Evolutionary conservation across 768 basidiomycete species (phyloP).

Genomic region (Xerocomellus amylosporus): DNA sequence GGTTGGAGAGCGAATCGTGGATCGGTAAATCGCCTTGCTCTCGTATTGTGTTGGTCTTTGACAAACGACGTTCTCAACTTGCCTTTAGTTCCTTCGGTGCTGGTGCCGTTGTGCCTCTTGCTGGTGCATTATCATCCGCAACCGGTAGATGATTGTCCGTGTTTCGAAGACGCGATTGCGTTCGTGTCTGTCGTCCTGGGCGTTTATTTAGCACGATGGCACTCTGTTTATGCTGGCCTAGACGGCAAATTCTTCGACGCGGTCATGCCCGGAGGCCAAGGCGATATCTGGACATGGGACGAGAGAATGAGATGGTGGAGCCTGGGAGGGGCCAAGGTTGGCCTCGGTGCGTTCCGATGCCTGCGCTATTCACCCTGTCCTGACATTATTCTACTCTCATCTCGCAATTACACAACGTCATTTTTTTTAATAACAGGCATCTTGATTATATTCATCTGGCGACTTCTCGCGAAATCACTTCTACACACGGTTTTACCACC

Average conservation of each 20-base stretch:
- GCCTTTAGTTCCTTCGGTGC: conserved; percentile 51
- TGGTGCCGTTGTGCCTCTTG: conserved; percentile 62
- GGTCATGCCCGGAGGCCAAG: conserved; percentile 60
- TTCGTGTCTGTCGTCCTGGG: conserved; percentile 84
- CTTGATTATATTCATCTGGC: conserved; percentile 80
- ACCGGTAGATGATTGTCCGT: conserved; percentile 95
- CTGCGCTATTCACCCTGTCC: background rate
- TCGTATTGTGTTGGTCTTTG: conserved; percentile 18
- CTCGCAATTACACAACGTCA: background rate
- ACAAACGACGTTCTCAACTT: background rate
- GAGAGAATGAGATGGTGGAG: conserved; percentile 37
- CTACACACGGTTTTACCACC: conserved; percentile 79
- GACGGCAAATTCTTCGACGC: conserved; percentile 31
- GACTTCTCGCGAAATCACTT: conserved; percentile 76
- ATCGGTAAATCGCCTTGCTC: conserved; percentile 28
- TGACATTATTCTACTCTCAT: background rate
- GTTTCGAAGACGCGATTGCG: conserved; percentile 97
- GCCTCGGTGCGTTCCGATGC: conserved; percentile 35
- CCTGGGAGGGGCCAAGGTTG: conserved; percentile 39
- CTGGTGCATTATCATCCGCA: conserved; percentile 89
- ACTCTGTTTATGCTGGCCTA: conserved; percentile 41
- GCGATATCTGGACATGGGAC: conserved; percentile 34
- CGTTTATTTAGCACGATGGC: conserved; percentile 67
- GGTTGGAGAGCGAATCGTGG: conserved; percentile 39
- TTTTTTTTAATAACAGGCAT: conserved; percentile 50